These are phyloP conservation scores for Parathielavia hyrcaniae DNA, from an alignment of 495 filamentous ascomycete genomes.

Conservation along the genomic window DNA sequence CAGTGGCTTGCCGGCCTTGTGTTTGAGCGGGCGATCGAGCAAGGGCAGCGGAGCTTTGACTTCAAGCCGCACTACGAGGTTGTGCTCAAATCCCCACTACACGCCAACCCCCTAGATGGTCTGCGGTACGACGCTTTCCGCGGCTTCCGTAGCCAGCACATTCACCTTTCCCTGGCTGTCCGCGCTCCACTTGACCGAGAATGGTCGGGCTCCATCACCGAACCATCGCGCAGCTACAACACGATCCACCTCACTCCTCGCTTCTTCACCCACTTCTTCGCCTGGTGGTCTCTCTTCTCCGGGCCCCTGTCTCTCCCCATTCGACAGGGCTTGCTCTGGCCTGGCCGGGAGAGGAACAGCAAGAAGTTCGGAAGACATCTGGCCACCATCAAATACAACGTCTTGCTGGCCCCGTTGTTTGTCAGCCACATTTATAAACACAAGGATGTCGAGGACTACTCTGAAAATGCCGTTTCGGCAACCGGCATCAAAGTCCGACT, in stretches of 20 bases:
- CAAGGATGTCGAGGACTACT: conserved; percentile 84
- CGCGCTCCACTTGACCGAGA: conserved; percentile 73
- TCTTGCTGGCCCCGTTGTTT: conserved; percentile 86
- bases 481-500: conserved; percentile 91
- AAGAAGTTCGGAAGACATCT: conserved; percentile 98
- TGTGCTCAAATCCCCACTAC: conserved; percentile 69
- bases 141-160: conserved; percentile 90
- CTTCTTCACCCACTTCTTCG: conserved; percentile 97
- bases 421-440: conserved; percentile 98
- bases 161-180: conserved; percentile 87
- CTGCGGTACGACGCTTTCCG: conserved; percentile 81
- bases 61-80: conserved; percentile 93
- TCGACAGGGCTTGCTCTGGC: conserved; percentile 84
- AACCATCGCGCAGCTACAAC: conserved; percentile 83
- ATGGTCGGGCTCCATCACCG: conserved; percentile 66
- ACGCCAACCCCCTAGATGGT: conserved; percentile 52
- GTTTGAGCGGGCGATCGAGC: conserved; percentile 71
- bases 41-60: conserved; percentile 65
- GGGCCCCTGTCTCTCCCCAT: conserved; percentile 92
- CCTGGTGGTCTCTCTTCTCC: conserved; percentile 95
- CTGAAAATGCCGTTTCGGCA: conserved; percentile 73
- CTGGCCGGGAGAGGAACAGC: conserved; percentile 85
- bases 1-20: conserved; percentile 84
- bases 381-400: conserved; percentile 94
- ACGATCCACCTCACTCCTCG: conserved; percentile 86